Conservation (phyloP, 2,329 filamentous ascomycete species). For the Fusarium aywerte region DNA sequence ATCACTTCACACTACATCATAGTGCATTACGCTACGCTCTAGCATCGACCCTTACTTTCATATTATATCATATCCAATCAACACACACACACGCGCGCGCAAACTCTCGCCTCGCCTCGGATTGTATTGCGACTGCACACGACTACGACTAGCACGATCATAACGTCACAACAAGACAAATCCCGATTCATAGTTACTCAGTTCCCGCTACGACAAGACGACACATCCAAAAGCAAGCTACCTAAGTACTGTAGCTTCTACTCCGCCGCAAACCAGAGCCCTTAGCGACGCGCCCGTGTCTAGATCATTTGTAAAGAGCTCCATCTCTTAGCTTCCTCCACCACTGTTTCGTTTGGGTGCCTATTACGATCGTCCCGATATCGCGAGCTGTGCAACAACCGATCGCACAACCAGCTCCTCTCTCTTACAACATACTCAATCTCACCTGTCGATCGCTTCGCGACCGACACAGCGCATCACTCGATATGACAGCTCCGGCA, state of each 20-base stretch:
- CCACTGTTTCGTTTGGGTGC: slow-evolving; percentile 29
- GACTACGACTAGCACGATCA: slow-evolving; percentile 27
- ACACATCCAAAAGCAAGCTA: background rate
- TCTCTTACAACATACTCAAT: background rate
- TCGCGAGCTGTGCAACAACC: slow-evolving; percentile 5
- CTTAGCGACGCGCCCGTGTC: slow-evolving; percentile 19
- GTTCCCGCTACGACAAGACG: background rate
- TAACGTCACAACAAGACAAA: slow-evolving; percentile 20
- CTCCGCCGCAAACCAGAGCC: slow-evolving; percentile 3
- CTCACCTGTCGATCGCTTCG: background rate
- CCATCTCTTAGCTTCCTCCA: slow-evolving; percentile 15
- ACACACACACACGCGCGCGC: background rate
- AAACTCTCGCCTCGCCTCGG: background rate
- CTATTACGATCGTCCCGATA: slow-evolving; percentile 22
- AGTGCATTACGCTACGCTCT: slow-evolving; percentile 23
- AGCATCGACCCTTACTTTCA: slow-evolving; percentile 10
- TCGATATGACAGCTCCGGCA: slow-evolving; percentile 36
- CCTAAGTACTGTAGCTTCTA: background rate
- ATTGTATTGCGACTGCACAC: slow-evolving; percentile 24
- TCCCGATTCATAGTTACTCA: background rate
- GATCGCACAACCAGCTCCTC: background rate
- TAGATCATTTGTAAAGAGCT: slow-evolving; percentile 30
- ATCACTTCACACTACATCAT: slow-evolving; percentile 17
- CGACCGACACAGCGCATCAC: background rate
- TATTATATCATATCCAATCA: slow-evolving; percentile 7